Evolutionary conservation across 371 early-diverging fungal genomes (phyloP).

Genomic region (Choanephora cucurbitarum): DNA sequence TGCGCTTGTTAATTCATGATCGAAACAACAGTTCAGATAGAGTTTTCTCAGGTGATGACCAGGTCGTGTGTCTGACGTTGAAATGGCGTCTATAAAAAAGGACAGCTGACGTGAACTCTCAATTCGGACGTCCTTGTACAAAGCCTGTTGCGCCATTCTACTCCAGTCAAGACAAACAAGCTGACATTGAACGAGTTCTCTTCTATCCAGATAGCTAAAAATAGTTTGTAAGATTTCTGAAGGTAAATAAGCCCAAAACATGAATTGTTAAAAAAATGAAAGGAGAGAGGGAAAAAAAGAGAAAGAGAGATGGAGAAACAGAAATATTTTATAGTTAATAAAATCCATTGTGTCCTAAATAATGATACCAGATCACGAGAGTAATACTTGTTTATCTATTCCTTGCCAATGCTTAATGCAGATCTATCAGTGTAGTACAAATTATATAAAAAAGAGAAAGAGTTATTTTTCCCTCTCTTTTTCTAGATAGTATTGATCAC

Average conservation of each 20-base stretch:
- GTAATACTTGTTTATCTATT: too few relatives aligned
- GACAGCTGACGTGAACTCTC: not conserved
- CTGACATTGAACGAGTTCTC: not conserved
- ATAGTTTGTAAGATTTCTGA: not conserved
- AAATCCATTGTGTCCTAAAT: too few relatives aligned
- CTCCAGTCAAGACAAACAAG: not conserved
- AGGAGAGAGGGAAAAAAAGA: not conserved
- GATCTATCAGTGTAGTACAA: too few relatives aligned
- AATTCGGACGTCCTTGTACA: not conserved
- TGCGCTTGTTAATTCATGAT: not conserved
- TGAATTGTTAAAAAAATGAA: not conserved
- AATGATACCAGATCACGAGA: too few relatives aligned
- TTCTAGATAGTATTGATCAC: too few relatives aligned
- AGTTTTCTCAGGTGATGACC: not conserved
- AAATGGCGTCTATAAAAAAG: not conserved
- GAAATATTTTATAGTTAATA: too few relatives aligned
- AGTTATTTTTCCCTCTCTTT: too few relatives aligned
- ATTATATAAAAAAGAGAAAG: too few relatives aligned
- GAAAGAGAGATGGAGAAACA: not conserved
- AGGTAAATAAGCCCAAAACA: not conserved
- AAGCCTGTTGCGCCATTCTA: not conserved
- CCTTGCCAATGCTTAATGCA: too few relatives aligned
- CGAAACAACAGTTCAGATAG: not conserved
- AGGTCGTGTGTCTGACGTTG: not conserved
- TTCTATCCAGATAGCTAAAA: not conserved